Evolutionary conservation across 345 rosid species (phyloP).

Genomic region (Dipteronia sinensis): DNA sequence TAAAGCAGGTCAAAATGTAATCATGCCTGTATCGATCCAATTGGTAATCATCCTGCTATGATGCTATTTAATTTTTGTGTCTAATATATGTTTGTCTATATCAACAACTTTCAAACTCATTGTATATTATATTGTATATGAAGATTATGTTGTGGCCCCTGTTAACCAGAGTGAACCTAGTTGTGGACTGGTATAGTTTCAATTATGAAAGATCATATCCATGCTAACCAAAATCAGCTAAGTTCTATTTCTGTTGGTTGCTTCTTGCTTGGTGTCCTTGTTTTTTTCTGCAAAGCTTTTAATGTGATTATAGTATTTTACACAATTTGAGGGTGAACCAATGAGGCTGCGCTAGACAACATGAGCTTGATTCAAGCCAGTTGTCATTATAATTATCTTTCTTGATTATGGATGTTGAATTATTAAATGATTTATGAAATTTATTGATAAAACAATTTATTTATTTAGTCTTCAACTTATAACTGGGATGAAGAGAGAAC

Average conservation of each 20-base stretch:
- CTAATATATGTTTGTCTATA: background rate
- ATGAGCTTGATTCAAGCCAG: background rate
- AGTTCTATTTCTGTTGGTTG: background rate
- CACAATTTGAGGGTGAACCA: background rate
- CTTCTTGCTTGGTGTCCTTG: background rate
- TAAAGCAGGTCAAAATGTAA: background rate
- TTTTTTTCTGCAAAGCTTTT: background rate
- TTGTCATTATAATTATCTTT: background rate
- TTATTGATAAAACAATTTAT: no score
- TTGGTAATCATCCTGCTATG: no score
- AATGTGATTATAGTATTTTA: no score
- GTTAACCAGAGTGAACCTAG: background rate
- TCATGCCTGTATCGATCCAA: background rate
- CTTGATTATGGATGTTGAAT: background rate
- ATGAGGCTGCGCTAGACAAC: background rate
- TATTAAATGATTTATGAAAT: no score
- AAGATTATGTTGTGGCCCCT: background rate
- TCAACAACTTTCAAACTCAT: background rate
- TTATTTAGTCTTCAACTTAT: background rate
- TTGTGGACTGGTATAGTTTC: background rate
- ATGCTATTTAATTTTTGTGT: background rate
- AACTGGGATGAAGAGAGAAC: background rate
- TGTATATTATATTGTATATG: background rate
- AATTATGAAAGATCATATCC: background rate
- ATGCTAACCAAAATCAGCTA: background rate